phyloP scores from a whole-genome alignment of 2,329 filamentous ascomycete genomes.

The Pestalotiopsis sp. region DNA sequence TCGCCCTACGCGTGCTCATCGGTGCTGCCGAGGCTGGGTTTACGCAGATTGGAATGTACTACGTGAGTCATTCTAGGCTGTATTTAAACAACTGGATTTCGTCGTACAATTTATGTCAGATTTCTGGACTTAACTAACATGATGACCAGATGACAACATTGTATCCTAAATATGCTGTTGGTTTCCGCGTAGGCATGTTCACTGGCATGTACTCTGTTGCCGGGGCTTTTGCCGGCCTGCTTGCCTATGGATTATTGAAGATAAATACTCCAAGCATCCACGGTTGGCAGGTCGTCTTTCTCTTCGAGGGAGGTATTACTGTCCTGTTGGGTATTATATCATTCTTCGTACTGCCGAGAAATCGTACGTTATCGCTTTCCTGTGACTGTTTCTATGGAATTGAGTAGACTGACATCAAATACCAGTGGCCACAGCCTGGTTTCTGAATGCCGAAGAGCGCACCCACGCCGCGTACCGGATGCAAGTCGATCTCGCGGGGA shows the following conservation, averaged over 20 bases:
- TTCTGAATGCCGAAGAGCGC: constrained; percentile 33
- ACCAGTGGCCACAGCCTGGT: constrained; percentile 23
- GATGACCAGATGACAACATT: constrained; percentile 16
- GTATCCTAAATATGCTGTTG: constrained; percentile 22
- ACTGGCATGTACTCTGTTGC: constrained; percentile 22
- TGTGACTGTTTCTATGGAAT: neutral
- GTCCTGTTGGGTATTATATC: constrained; percentile 23
- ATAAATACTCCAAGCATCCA: constrained; percentile 9
- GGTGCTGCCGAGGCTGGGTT: constrained; percentile 24
- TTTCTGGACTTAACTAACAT: neutral
- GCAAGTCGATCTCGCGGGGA: constrained; percentile 25
- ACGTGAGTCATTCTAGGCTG: neutral
- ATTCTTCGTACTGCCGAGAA: constrained; percentile 26
- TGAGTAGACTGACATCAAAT: neutral
- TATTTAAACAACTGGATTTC: neutral
- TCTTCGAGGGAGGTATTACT: constrained; percentile 21
- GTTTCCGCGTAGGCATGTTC: constrained; percentile 21
- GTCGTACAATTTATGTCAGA: neutral
- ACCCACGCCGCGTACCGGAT: constrained; percentile 29
- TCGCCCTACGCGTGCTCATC: constrained; percentile 23
- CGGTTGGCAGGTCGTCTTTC: constrained; percentile 22
- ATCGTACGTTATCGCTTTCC: neutral
- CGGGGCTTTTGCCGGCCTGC: constrained; percentile 26
- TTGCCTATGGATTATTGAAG: constrained; percentile 19
- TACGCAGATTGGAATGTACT: constrained; percentile 24